Evolutionary conservation across 2,329 filamentous ascomycete genomes (phyloP).

Genomic region (Cladophialophora psammophila): DNA sequence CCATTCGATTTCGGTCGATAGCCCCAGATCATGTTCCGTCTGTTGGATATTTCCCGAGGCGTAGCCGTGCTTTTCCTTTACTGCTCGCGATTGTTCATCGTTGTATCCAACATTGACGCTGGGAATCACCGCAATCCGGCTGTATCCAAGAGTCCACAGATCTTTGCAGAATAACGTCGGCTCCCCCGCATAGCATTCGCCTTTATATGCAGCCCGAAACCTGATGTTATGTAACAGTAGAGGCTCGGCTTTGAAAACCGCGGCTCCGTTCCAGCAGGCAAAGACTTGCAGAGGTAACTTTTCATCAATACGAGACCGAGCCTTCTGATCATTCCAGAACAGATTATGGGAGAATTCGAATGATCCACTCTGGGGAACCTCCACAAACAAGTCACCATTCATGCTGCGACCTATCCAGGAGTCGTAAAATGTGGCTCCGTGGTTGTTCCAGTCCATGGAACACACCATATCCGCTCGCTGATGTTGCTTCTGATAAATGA

Average conservation of each 20-base stretch:
- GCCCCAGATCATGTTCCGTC: slow-evolving; percentile 22
- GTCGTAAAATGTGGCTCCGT: slow-evolving; percentile 63
- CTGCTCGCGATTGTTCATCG: slow-evolving; percentile 52
- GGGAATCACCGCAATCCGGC: slow-evolving; percentile 64
- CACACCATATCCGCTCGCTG: slow-evolving; percentile 65
- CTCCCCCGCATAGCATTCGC: slow-evolving; percentile 64
- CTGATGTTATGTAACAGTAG: slow-evolving; percentile 54
- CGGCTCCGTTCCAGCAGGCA: slow-evolving; percentile 67
- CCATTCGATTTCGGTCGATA: slow-evolving; percentile 37
- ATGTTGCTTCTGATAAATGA: slow-evolving; percentile 57
- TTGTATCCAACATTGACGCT: slow-evolving; percentile 64
- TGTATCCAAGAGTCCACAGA: slow-evolving; percentile 59
- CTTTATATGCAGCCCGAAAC: slow-evolving; percentile 53
- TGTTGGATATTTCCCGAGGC: slow-evolving; percentile 39
- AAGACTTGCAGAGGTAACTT: slow-evolving; percentile 65
- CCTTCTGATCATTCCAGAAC: slow-evolving; percentile 59
- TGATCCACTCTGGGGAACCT: slow-evolving; percentile 58
- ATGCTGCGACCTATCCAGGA: slow-evolving; percentile 63
- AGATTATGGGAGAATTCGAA: slow-evolving; percentile 60
- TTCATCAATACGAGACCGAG: slow-evolving; percentile 45
- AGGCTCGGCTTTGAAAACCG: slow-evolving; percentile 57
- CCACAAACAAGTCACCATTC: slow-evolving; percentile 63
- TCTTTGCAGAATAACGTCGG: slow-evolving; percentile 66
- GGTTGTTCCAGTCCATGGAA: slow-evolving; percentile 65
- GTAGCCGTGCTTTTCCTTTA: slow-evolving; percentile 62